phyloP scores from a whole-genome alignment of 345 rosid genomes.

The Stellera chamaejasme region DNA sequence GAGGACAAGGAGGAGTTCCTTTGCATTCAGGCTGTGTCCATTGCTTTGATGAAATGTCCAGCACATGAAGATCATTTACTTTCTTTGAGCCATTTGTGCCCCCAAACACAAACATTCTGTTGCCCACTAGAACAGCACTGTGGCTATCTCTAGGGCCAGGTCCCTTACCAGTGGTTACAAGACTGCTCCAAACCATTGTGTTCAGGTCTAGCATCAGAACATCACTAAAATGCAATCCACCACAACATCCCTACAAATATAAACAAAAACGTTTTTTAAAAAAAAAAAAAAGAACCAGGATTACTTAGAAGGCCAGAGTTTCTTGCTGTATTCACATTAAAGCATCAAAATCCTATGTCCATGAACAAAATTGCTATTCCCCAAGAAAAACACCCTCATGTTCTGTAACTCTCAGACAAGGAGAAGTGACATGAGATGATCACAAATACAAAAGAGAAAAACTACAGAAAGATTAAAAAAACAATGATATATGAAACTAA shows the following conservation, averaged over 20 bases:
- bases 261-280: not conserved
- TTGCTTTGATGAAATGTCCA: constrained; percentile 45
- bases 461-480: not conserved
- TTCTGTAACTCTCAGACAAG: too few species aligned
- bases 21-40: constrained; percentile 41
- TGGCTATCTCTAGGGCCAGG: constrained; percentile 85
- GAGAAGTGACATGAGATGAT: too few species aligned
- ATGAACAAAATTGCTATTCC: too few species aligned
- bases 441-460: not conserved
- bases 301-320: not conserved
- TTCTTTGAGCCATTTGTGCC: constrained; percentile 68
- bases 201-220: constrained; percentile 47
- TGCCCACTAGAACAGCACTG: constrained; percentile 51
- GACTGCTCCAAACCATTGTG: constrained; percentile 40
- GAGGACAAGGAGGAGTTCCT: constrained; percentile 52
- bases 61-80: constrained; percentile 56
- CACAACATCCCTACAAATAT: constrained; percentile 57
- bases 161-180: constrained; percentile 48
- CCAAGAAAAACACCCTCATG: too few species aligned
- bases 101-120: constrained; percentile 59
- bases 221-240: constrained; percentile 66
- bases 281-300: not conserved
- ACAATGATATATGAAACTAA: not conserved
- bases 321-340: too few species aligned
- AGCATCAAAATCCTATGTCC: too few species aligned